phyloP scores from a whole-genome alignment of 2,329 filamentous ascomycete genomes.

The Diaporthe longicolla region DNA sequence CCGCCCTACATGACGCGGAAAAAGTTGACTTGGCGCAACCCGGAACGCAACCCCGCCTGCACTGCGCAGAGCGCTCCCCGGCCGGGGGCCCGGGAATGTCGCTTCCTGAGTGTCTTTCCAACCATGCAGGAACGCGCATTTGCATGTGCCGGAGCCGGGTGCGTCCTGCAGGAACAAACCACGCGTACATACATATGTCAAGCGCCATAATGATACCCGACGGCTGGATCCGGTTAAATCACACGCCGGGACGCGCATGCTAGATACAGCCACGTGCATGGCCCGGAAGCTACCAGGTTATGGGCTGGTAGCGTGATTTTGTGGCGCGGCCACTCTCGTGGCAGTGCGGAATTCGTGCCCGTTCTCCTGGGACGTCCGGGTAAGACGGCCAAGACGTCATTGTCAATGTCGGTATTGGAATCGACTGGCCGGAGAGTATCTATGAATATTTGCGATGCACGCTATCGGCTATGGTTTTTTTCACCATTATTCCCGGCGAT shows the following conservation, averaged over 20 bases:
- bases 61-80: neutral
- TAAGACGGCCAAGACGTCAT: neutral
- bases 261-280: neutral
- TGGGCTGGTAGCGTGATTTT: no score
- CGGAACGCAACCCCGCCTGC: constrained; percentile 13
- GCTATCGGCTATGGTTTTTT: no score
- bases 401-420: no score
- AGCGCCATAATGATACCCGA: neutral
- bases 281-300: neutral
- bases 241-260: no score
- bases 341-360: neutral
- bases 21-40: neutral
- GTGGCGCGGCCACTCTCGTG: neutral
- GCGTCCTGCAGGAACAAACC: constrained; percentile 22
- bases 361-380: neutral
- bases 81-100: constrained; percentile 11
- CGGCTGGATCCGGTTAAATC: neutral
- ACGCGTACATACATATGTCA: neutral
- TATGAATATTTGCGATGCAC: no score
- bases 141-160: neutral
- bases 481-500: no score
- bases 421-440: no score
- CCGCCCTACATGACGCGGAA: no score
- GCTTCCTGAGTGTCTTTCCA: neutral
- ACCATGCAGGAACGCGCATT: constrained; percentile 27